phyloP scores from a whole-genome alignment of 2,329 filamentous ascomycete genomes.

The Cordyceps sp. region DNA sequence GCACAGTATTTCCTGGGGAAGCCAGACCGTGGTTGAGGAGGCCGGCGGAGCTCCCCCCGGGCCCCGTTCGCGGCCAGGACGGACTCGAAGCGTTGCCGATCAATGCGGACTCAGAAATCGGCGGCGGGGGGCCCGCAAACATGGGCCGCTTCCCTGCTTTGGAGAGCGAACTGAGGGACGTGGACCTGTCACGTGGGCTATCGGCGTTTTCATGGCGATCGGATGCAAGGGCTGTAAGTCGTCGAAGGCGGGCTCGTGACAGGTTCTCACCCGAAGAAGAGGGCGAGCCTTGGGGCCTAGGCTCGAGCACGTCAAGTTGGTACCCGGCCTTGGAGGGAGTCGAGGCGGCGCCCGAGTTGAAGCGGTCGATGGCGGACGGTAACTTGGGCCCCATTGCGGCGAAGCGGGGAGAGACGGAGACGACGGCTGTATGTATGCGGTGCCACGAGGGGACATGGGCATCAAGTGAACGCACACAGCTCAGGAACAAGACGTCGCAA shows the following conservation, averaged over 20 bases:
- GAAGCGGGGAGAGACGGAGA: too few relatives aligned
- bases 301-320: conserved; percentile 23
- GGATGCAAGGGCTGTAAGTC: conserved; percentile 3
- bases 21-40: conserved; percentile 2
- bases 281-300: conserved; percentile 14
- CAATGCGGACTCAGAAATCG: conserved; percentile 27
- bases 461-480: too few relatives aligned
- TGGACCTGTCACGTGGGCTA: conserved; percentile 9
- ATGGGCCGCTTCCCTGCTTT: conserved; percentile 16
- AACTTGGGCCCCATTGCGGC: conserved; percentile 8
- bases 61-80: conserved; percentile 6
- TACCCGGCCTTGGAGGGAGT: too few relatives aligned
- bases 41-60: neutral
- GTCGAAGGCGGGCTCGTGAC: conserved; percentile 8
- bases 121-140: conserved; percentile 32
- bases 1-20: conserved; percentile 17
- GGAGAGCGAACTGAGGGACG: conserved; percentile 14
- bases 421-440: too few relatives aligned
- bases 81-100: conserved; percentile 7
- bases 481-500: too few relatives aligned
- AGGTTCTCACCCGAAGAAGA: conserved; percentile 7
- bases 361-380: conserved; percentile 11
- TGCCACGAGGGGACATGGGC: too few relatives aligned
- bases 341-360: conserved; percentile 2
- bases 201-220: conserved; percentile 4